These are phyloP conservation scores for Pichia sorboxylosa DNA, from an alignment of 1,139 yeast genomes.

Conservation along the genomic window DNA sequence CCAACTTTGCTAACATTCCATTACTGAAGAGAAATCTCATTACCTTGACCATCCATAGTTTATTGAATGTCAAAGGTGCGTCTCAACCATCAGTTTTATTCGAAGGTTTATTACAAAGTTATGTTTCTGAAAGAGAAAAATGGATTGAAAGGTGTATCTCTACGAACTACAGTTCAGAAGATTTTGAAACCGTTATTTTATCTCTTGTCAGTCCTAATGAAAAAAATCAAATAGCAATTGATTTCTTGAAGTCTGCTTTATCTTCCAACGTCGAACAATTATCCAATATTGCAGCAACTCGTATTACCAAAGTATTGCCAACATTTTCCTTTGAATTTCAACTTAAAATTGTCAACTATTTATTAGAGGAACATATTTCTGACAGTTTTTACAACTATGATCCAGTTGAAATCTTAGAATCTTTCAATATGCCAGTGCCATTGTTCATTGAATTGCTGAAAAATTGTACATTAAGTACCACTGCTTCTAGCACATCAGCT, in stretches of 20 bases:
- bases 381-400: conserved; percentile 30
- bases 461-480: conserved; percentile 31
- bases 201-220: conserved; percentile 49
- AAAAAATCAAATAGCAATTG: conserved; percentile 42
- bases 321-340: conserved; percentile 47
- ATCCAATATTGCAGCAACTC: conserved; percentile 35
- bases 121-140: conserved; percentile 31
- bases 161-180: conserved; percentile 38
- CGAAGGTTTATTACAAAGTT: conserved; percentile 28
- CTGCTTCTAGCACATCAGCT: conserved; percentile 11
- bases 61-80: conserved; percentile 25
- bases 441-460: conserved; percentile 38
- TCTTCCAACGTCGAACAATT: conserved; percentile 40
- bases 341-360: conserved; percentile 41
- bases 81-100: conserved; percentile 30
- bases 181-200: conserved; percentile 45
- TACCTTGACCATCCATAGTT: conserved; percentile 25
- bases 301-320: conserved; percentile 40
- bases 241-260: conserved; percentile 46
- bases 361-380: conserved; percentile 43
- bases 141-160: conserved; percentile 36
- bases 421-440: conserved; percentile 34
- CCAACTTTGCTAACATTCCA: conserved; percentile 32
- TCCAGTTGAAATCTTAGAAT: conserved; percentile 43
- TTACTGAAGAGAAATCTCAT: conserved; percentile 33